These are phyloP conservation scores for Alternaria solani DNA, from an alignment of 2,329 filamentous ascomycete species.

Conservation along the genomic window DNA sequence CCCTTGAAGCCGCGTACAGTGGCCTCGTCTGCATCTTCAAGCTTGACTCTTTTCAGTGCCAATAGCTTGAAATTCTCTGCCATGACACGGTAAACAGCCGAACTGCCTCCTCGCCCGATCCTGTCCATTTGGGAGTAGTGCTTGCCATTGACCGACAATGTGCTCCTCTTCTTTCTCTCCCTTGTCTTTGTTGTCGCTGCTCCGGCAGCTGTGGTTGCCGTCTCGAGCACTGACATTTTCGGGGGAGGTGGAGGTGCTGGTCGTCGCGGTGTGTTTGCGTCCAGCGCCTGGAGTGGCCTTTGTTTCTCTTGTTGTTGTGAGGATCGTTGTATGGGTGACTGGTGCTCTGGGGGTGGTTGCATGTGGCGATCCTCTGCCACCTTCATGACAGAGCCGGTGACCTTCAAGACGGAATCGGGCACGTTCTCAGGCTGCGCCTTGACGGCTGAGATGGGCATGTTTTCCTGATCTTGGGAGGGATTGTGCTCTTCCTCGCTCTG, in stretches of 20 bases:
- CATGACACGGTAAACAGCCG: conserved; percentile 94
- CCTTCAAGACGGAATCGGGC: conserved; percentile 41
- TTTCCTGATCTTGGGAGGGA: conserved; percentile 79
- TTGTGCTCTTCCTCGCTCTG: conserved; percentile 50
- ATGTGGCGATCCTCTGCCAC: conserved; percentile 36
- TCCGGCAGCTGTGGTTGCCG: conserved; percentile 83
- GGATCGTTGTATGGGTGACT: conserved; percentile 43
- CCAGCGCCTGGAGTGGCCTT: conserved; percentile 61
- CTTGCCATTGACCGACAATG: conserved; percentile 89
- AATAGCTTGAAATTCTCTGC: conserved; percentile 97
- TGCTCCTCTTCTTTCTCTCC: conserved; percentile 79
- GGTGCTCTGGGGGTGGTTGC: conserved; percentile 31
- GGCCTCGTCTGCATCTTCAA: conserved; percentile 86
- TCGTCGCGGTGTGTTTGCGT: conserved; percentile 77
- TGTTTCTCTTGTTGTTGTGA: conserved; percentile 56
- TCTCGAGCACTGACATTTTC: conserved; percentile 96
- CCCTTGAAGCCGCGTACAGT: conserved; percentile 90
- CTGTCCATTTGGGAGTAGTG: conserved; percentile 88
- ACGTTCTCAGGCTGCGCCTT: conserved; percentile 40
- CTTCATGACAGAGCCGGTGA: conserved; percentile 48
- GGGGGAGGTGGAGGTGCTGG: conserved; percentile 82
- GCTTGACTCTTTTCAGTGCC: conserved; percentile 88
- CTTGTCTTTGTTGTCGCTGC: conserved; percentile 76
- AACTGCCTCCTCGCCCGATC: conserved; percentile 90
- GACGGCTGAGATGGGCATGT: conserved; percentile 62